Conservation (phyloP, 1,284 basidiomycete species). For the Volvariella surrecta region DNA sequence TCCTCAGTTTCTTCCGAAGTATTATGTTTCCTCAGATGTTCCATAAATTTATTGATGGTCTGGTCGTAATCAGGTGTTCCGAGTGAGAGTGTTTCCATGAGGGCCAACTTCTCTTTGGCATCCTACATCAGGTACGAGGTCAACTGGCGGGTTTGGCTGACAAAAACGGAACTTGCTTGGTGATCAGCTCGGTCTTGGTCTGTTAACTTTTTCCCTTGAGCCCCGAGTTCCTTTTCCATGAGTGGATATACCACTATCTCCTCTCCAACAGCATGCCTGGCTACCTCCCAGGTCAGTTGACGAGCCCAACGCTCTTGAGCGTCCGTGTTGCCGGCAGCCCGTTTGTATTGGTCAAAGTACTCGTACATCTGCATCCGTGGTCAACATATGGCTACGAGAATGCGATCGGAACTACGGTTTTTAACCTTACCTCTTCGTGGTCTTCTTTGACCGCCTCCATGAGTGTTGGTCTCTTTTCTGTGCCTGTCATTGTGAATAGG, state of each 20-base stretch:
- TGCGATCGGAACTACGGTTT: slow-evolving; percentile 9
- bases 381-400: background rate
- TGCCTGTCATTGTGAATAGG: too few relatives aligned
- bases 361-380: slow-evolving; percentile 21
- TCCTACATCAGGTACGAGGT: slow-evolving; percentile 15
- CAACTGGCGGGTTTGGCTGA: background rate
- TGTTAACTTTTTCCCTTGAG: slow-evolving; percentile 41
- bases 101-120: slow-evolving; percentile 41
- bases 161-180: slow-evolving; percentile 26
- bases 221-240: slow-evolving; percentile 53
- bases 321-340: slow-evolving; percentile 33
- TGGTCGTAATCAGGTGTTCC: slow-evolving; percentile 34
- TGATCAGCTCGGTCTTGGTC: slow-evolving; percentile 53
- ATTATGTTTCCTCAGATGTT: slow-evolving; percentile 41
- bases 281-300: slow-evolving; percentile 53
- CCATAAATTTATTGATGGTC: slow-evolving; percentile 36
- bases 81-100: slow-evolving; percentile 34
- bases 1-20: slow-evolving; percentile 49
- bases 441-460: slow-evolving; percentile 35
- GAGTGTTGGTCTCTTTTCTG: too few relatives aligned
- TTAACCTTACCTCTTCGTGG: slow-evolving; percentile 30
- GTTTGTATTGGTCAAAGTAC: slow-evolving; percentile 45
- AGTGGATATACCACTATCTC: slow-evolving; percentile 63
- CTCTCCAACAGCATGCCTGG: slow-evolving; percentile 54
- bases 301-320: slow-evolving; percentile 46